These are phyloP conservation scores for Agaricus sinodeliciosus DNA, from an alignment of 768 basidiomycete genomes.

Conservation along the genomic window DNA sequence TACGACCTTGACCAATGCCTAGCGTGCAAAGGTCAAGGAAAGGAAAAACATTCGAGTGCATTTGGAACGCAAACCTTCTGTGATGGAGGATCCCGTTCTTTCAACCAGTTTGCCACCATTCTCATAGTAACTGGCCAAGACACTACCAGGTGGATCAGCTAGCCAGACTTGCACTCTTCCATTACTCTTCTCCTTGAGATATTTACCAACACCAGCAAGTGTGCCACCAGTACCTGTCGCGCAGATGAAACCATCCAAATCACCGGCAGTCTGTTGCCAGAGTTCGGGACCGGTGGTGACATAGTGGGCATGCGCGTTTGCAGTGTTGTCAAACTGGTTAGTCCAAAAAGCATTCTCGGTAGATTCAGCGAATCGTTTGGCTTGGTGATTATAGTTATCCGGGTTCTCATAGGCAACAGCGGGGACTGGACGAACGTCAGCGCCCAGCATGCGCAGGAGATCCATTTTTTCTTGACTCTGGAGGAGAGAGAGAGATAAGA, in stretches of 20 bases:
- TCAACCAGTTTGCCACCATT: constrained; percentile 77
- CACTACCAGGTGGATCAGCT: constrained; percentile 95
- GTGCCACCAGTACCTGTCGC: constrained; percentile 96
- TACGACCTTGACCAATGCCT: constrained; percentile 97
- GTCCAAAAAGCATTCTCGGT: constrained; percentile 89
- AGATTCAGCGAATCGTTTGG: constrained; percentile 74
- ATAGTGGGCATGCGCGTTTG: constrained; percentile 88
- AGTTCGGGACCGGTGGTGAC: constrained; percentile 93
- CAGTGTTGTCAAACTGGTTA: constrained; percentile 95
- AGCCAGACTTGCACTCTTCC: constrained; percentile 87
- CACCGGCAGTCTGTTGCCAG: constrained; percentile 80
- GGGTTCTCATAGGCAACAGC: constrained; percentile 96
- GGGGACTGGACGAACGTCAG: constrained; percentile 93
- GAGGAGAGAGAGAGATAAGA: not conserved
- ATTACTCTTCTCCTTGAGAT: constrained; percentile 72
- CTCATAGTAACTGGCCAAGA: constrained; percentile 75
- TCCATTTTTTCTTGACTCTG: constrained; percentile 99
- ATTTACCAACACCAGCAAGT: constrained; percentile 81
- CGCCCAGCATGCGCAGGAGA: constrained; percentile 93
- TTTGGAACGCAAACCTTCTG: constrained; percentile 58
- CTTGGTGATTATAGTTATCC: constrained; percentile 96
- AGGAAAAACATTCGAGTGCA: not conserved
- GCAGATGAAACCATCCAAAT: constrained; percentile 87
- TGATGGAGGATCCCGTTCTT: constrained; percentile 81
- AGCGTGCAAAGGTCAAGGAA: constrained; percentile 1